Percentiles rank a stretch among this genome's conserved stretches.
Evolutionary conservation across 2,329 filamentous ascomycete genomes (phyloP).

Genomic region (Penicillium sp.): DNA sequence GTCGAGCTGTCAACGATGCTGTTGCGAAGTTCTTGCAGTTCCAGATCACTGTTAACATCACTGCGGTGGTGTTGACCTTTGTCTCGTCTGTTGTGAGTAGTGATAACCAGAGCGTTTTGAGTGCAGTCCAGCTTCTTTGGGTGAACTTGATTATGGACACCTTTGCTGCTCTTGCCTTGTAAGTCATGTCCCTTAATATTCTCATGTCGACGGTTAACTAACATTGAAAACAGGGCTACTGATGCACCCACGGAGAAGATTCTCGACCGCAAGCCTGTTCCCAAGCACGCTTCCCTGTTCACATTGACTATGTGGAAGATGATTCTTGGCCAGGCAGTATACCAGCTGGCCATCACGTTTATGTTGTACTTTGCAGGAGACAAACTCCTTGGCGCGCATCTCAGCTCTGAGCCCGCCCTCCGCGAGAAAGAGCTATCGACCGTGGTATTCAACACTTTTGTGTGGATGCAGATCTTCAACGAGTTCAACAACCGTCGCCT

Average conservation of each 20-base stretch:
- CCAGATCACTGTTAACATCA: slow-evolving; percentile 81
- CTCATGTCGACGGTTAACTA: slow-evolving; percentile 2
- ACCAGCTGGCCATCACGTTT: slow-evolving; percentile 78
- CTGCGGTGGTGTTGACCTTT: slow-evolving; percentile 83
- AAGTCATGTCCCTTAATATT: slow-evolving; percentile 8
- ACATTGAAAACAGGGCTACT: slow-evolving; percentile 57
- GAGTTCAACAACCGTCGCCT: slow-evolving; percentile 95
- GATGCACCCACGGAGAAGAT: slow-evolving; percentile 84
- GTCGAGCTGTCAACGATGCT: slow-evolving; percentile 68
- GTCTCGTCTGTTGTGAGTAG: slow-evolving; percentile 76
- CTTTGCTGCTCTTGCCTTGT: slow-evolving; percentile 79
- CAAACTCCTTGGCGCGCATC: slow-evolving; percentile 61
- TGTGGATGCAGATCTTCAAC: slow-evolving; percentile 99
- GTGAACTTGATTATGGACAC: slow-evolving; percentile 98
- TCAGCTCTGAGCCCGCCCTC: slow-evolving; percentile 42
- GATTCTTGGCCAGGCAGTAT: slow-evolving; percentile 90
- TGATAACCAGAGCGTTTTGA: slow-evolving; percentile 73
- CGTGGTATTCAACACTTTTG: slow-evolving; percentile 95
- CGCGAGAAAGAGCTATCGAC: slow-evolving; percentile 64
- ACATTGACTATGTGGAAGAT: slow-evolving; percentile 98
- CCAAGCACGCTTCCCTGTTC: slow-evolving; percentile 74
- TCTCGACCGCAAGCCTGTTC: slow-evolving; percentile 75
- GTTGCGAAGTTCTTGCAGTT: slow-evolving; percentile 68
- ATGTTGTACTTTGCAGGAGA: slow-evolving; percentile 76
- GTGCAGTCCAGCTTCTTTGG: slow-evolving; percentile 89